A percentile compares a stretch with the other conserved stretches of the same genome.
Conservation (phyloP, 192 early-diverging fungal species). For the Obelidium mucronatum region DNA sequence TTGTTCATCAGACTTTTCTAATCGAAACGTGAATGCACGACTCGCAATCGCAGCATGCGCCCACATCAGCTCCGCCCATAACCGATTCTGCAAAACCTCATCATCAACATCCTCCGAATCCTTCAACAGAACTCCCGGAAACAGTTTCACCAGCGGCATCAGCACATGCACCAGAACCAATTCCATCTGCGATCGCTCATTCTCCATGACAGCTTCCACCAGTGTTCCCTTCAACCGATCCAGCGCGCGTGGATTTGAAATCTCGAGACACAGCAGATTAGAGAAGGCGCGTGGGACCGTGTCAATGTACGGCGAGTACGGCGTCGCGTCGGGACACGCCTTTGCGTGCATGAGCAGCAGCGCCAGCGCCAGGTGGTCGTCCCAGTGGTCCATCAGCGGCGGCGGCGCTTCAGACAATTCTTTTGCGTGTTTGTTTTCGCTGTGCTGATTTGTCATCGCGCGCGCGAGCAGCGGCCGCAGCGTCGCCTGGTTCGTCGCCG, state of each 20-base stretch:
- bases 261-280: slow-evolving; percentile 16
- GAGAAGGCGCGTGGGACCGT: neutral
- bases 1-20: slow-evolving; percentile 14
- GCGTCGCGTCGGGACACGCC: neutral
- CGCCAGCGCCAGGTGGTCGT: slow-evolving; percentile 19
- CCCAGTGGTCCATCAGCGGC: slow-evolving; percentile 15
- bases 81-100: neutral
- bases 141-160: neutral
- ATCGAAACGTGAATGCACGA: slow-evolving; percentile 11
- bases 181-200: slow-evolving; percentile 16
- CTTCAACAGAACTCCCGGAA: neutral
- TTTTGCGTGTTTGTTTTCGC: neutral
- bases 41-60: slow-evolving; percentile 18
- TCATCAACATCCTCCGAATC: neutral
- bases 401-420: neutral
- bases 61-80: slow-evolving; percentile 20
- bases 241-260: neutral
- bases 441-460: neutral
- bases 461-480: neutral
- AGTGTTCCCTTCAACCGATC: slow-evolving; percentile 1
- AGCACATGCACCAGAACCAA: slow-evolving; percentile 19
- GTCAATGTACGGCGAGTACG: neutral
- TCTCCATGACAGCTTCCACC: neutral
- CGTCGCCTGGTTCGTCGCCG: neutral
- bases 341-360: slow-evolving; percentile 20